Conservation (phyloP, 306 rosid species). For the Quillaja saponaria region DNA sequence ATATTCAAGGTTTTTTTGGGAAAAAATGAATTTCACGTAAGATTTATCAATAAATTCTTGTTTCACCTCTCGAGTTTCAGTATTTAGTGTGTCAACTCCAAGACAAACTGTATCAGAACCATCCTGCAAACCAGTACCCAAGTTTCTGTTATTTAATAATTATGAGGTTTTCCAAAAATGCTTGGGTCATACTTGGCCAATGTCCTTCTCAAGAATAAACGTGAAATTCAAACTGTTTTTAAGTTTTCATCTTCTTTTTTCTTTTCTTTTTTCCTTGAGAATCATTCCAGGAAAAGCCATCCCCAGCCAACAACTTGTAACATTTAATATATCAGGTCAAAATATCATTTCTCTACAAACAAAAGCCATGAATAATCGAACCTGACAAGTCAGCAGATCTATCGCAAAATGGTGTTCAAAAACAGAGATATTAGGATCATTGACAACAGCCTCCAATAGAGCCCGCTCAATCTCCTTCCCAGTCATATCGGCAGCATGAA, state of each 20-base stretch:
- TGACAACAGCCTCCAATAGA: constrained; percentile 58
- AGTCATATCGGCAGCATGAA: constrained; percentile 97
- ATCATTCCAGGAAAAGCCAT: too few species aligned
- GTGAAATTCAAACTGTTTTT: too few species aligned
- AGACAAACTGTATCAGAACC: constrained; percentile 70
- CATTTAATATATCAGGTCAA: too few species aligned
- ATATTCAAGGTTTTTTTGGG: background rate
- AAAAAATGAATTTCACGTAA: constrained; percentile 18
- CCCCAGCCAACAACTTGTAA: too few species aligned
- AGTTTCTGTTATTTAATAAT: constrained; percentile 33
- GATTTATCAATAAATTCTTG: constrained; percentile 15
- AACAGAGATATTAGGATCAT: constrained; percentile 76
- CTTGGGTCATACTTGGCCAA: constrained; percentile 5
- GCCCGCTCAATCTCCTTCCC: constrained; percentile 94
- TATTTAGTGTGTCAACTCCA: constrained; percentile 83
- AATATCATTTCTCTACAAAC: too few species aligned
- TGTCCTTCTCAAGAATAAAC: constrained; percentile 12
- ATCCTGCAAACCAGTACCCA: constrained; percentile 52
- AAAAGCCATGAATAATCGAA: constrained; percentile 33
- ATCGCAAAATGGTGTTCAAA: constrained; percentile 90
- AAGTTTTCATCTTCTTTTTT: too few species aligned
- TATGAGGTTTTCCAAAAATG: constrained; percentile 25
- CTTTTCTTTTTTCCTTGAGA: too few species aligned
- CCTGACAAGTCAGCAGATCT: constrained; percentile 91
- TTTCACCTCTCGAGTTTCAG: constrained; percentile 76